Conservation (phyloP, 176 grass and related monocot species). For the Lolium rigidum region DNA sequence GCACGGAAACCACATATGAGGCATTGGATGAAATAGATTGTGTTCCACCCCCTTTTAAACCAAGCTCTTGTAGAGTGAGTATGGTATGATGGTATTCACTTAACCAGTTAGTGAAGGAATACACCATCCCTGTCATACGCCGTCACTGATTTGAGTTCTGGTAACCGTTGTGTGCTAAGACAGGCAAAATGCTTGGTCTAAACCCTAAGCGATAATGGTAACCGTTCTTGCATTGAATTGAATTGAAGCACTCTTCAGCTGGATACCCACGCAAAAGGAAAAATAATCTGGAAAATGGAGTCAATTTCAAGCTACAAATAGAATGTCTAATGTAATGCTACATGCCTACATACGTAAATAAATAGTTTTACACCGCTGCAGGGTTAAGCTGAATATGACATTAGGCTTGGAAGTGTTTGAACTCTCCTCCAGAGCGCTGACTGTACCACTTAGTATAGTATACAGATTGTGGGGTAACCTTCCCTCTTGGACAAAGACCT, state of each 20-base stretch:
- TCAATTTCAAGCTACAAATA: background rate
- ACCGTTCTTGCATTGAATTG: background rate
- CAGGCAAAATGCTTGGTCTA: constrained; percentile 21
- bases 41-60: background rate
- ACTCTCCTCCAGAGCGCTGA: background rate
- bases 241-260: background rate
- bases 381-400: background rate
- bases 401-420: background rate
- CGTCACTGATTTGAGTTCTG: constrained; percentile 24
- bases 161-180: constrained; percentile 16
- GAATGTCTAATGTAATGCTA: background rate
- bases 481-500: constrained; percentile 1
- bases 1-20: background rate
- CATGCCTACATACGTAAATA: background rate
- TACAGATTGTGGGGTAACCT: background rate
- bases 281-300: background rate
- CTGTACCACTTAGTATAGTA: background rate
- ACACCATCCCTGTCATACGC: background rate
- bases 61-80: background rate
- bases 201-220: background rate
- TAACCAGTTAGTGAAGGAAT: constrained; percentile 18
- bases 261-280: background rate
- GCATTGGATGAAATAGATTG: constrained; percentile 10
- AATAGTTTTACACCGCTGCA: background rate
- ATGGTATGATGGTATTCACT: constrained; percentile 4